Evolutionary conservation across 768 basidiomycete species (phyloP).

Genomic region (Gyrodon lividus): DNA sequence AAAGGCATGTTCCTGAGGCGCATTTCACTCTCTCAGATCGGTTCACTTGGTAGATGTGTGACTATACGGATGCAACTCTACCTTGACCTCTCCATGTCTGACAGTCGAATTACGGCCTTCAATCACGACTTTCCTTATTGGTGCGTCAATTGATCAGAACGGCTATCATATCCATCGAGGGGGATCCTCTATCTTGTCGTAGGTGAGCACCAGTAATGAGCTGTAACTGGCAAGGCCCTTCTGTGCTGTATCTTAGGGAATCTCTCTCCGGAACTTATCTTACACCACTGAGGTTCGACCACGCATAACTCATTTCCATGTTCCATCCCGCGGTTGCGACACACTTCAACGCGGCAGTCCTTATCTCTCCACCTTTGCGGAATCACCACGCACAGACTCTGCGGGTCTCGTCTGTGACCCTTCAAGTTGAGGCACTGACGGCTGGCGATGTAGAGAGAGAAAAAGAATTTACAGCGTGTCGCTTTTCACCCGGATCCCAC

Average conservation of each 20-base stretch:
- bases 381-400: not conserved
- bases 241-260: not conserved
- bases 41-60: no score
- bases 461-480: constrained; percentile 7
- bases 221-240: no score
- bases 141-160: constrained; percentile 11
- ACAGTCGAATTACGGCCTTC: constrained; percentile 9
- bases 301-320: not conserved
- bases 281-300: constrained; percentile 16
- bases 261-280: constrained; percentile 11
- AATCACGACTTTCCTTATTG: constrained; percentile 8
- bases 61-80: no score
- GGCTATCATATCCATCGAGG: constrained; percentile 11
- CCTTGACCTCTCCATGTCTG: not conserved
- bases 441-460: not conserved
- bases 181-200: not conserved
- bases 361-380: not conserved
- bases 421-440: not conserved
- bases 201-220: not conserved
- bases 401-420: not conserved
- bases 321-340: not conserved
- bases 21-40: no score
- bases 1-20: no score
- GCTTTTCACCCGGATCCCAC: constrained; percentile 4
- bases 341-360: not conserved